Conservation (phyloP, 108 stramenopile genomes). For the Fistulifera pelliculosa region DNA sequence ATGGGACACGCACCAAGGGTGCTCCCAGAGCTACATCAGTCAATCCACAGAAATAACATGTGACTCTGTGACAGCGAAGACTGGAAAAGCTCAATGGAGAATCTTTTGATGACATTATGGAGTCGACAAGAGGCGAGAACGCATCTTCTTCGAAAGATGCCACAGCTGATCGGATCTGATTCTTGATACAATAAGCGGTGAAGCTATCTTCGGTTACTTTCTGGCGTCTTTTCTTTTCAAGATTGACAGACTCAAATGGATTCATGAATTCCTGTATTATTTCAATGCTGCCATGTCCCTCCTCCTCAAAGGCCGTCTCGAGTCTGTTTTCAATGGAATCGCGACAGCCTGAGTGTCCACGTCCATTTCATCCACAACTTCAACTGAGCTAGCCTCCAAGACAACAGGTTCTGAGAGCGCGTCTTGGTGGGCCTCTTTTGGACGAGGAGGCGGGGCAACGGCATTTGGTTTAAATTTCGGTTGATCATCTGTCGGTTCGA, state of each 20-base stretch:
- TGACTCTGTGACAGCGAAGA: conserved; percentile 38
- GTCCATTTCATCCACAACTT: conserved; percentile 29
- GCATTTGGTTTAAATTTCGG: background rate
- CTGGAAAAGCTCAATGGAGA: conserved; percentile 38
- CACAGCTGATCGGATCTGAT: conserved; percentile 48
- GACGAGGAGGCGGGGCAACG: background rate
- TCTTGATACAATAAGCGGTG: conserved; percentile 55
- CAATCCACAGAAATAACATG: conserved; percentile 70
- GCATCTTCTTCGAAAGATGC: conserved; percentile 75
- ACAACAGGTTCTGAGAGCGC: conserved; percentile 4
- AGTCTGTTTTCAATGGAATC: conserved; percentile 1
- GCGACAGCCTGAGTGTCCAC: conserved; percentile 5
- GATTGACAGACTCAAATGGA: conserved; percentile 26
- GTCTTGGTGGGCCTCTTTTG: background rate
- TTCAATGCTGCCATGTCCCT: background rate
- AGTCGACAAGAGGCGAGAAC: conserved; percentile 54
- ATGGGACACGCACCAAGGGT: conserved; percentile 69
- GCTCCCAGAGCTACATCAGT: conserved; percentile 67
- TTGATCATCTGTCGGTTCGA: conserved; percentile 3
- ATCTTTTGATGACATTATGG: conserved; percentile 35
- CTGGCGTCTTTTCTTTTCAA: conserved; percentile 47
- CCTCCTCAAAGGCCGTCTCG: background rate
- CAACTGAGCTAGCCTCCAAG: conserved; percentile 31
- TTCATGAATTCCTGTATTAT: conserved; percentile 3
- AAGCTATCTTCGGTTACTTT: conserved; percentile 63